Base-by-base conservation (phyloP, 2,329 filamentous ascomycete species). In the Fusarium sp. region DNA sequence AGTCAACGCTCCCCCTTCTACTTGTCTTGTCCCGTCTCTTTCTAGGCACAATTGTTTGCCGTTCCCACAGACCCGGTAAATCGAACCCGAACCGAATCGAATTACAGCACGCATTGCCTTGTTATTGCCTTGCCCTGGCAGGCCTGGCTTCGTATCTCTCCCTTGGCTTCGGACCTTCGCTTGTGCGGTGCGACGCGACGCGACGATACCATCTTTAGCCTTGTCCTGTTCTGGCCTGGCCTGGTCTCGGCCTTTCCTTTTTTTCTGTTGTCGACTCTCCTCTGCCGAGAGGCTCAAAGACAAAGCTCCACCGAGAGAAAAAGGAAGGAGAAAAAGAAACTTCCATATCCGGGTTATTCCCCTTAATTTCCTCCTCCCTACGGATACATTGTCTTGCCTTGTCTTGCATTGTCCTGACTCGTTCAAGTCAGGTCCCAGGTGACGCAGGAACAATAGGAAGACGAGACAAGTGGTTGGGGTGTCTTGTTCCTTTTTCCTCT, bases 1-100 rank as follows among this genome's bases (percentile, higher is more conserved):
- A 73, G 71, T 73, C 71, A 73, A 73, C 71, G 8, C 49, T 61
- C 42, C 71, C 70, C 70, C 62, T 63, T 32, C 45, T 42, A 54
- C 32, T 17, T 34, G 32, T 34, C 32, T 17, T 34, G 32, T 34
- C 53, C 56, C 57, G 24, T 43, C 57, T 59, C 50, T 62, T 68
- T 66, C 70, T 68, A 73, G 61, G 63, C 62, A 48, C 56, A 54
- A 66, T 62, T 63, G 56, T 68, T 36, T 36, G 17, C 17, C n/a
- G 32, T 8, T 68, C 47, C 65, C 65, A 68, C 43, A 26, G 60
- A 57, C 65, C 65, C 65, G 47, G 32, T 40, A 34, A 53, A 30
- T 53, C 40, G 44, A 46, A 40, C 19, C n/a, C 15, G 17, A 34
- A 34, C 8, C 32, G 32, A 34, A 34, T 44, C 40, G 8, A 26